These are phyloP conservation scores for Annulohypoxylon stygium DNA, from an alignment of 495 filamentous ascomycete genomes.

Conservation along the genomic window DNA sequence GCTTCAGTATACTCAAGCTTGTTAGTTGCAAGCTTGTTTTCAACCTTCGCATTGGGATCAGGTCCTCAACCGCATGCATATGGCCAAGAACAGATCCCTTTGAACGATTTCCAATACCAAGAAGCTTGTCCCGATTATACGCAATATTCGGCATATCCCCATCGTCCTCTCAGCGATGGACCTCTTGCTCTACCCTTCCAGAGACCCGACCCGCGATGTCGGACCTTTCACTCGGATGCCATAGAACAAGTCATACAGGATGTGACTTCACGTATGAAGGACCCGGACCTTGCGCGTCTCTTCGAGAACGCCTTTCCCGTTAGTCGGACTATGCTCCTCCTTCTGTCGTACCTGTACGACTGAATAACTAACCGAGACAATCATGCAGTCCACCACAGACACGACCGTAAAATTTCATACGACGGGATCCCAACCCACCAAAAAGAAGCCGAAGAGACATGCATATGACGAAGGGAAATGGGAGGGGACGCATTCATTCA, in stretches of 20 bases:
- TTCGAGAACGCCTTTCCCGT: slow-evolving; percentile 96
- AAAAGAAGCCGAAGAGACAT: slow-evolving; percentile 52
- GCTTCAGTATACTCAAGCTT: slow-evolving; percentile 38
- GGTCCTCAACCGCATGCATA: slow-evolving; percentile 41
- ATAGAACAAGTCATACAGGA: slow-evolving; percentile 91
- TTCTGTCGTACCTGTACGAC: slow-evolving; percentile 27
- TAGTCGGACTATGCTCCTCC: slow-evolving; percentile 30
- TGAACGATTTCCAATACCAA: slow-evolving; percentile 44
- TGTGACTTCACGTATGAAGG: slow-evolving; percentile 80
- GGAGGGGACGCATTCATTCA: slow-evolving; percentile 90
- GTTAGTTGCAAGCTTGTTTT: slow-evolving; percentile 36
- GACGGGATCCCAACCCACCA: slow-evolving; percentile 51
- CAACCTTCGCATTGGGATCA: slow-evolving; percentile 20
- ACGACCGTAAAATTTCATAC: slow-evolving; percentile 81
- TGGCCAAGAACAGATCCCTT: slow-evolving; percentile 47
- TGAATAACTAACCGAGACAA: slow-evolving; percentile 35
- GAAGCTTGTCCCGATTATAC: slow-evolving; percentile 68
- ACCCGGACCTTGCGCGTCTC: slow-evolving; percentile 89
- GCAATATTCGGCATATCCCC: slow-evolving; percentile 62
- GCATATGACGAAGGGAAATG: slow-evolving; percentile 69
- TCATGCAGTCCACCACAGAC: slow-evolving; percentile 79
- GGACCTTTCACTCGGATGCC: slow-evolving; percentile 85
- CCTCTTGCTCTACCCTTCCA: slow-evolving; percentile 89
- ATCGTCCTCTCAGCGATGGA: slow-evolving; percentile 81
- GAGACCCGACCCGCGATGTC: slow-evolving; percentile 81